Conservation (phyloP, 2,329 filamentous ascomycete species). For the Aspergillus pseudoterreus region DNA sequence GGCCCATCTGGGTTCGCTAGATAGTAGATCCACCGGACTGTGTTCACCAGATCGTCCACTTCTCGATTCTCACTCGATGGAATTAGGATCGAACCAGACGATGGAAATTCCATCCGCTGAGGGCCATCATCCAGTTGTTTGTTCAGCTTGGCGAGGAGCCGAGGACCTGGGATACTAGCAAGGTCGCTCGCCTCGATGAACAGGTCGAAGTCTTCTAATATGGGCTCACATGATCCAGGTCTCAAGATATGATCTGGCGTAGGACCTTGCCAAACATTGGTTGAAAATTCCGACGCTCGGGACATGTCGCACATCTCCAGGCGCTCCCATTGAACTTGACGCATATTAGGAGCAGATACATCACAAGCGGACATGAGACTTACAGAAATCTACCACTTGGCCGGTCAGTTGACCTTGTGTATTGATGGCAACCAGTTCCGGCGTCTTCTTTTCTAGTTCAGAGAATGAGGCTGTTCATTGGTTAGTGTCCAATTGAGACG, state of each 20-base stretch:
- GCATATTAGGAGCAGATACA: constrained; percentile 8
- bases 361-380: constrained; percentile 22
- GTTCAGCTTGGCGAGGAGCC: constrained; percentile 61
- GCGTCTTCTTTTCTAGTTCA: constrained; percentile 67
- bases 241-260: constrained; percentile 66
- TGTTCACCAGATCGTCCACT: constrained; percentile 78
- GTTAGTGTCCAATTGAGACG: constrained; percentile 19
- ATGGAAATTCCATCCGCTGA: constrained; percentile 75
- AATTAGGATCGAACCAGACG: constrained; percentile 86
- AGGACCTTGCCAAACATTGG: constrained; percentile 86
- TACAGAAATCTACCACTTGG: constrained; percentile 77
- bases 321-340: constrained; percentile 70
- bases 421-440: constrained; percentile 71
- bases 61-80: constrained; percentile 80
- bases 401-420: constrained; percentile 68
- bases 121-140: constrained; percentile 52
- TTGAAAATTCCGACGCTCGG: constrained; percentile 78
- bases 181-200: constrained; percentile 86
- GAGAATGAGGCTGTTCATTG: constrained; percentile 57
- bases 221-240: constrained; percentile 34
- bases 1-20: constrained; percentile 62
- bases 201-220: constrained; percentile 68
- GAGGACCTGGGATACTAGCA: constrained; percentile 68
- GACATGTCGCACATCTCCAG: constrained; percentile 94
- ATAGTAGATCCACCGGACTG: constrained; percentile 85